These are phyloP conservation scores for Naganishia randhawae DNA, from an alignment of 768 basidiomycete genomes.

Conservation along the genomic window DNA sequence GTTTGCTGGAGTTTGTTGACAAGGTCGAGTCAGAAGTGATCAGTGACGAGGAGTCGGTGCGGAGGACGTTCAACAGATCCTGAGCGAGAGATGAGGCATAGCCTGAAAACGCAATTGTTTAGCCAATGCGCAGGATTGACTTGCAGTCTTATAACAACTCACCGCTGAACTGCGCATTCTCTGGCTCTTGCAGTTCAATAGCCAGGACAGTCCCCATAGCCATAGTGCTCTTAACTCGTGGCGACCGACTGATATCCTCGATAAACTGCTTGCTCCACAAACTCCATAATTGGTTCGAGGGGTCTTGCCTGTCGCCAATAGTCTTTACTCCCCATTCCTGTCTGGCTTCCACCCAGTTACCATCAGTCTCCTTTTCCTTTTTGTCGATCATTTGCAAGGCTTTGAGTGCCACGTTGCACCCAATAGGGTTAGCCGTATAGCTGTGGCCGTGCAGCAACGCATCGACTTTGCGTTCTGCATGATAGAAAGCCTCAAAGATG, in stretches of 20 bases:
- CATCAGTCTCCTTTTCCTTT: slow-evolving; percentile 43
- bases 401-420: slow-evolving; percentile 84
- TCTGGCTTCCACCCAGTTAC: slow-evolving; percentile 61
- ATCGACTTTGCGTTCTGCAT: slow-evolving; percentile 67
- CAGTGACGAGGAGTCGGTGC: slow-evolving; percentile 58
- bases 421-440: slow-evolving; percentile 90
- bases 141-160: not conserved
- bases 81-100: slow-evolving; percentile 65
- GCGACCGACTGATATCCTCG: slow-evolving; percentile 58
- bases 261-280: slow-evolving; percentile 80
- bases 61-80: slow-evolving; percentile 59
- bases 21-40: slow-evolving; percentile 77
- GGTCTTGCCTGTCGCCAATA: slow-evolving; percentile 1
- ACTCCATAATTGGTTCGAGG: slow-evolving; percentile 62
- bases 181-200: slow-evolving; percentile 64
- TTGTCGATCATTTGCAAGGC: slow-evolving; percentile 66
- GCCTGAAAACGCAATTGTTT: slow-evolving; percentile 45
- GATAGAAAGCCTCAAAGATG: slow-evolving; percentile 73
- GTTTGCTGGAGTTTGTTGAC: slow-evolving; percentile 65
- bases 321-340: slow-evolving; percentile 57
- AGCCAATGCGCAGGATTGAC: not conserved
- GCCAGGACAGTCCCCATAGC: slow-evolving; percentile 79
- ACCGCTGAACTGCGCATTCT: slow-evolving; percentile 35
- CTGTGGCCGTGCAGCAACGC: slow-evolving; percentile 92
- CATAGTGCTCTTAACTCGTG: slow-evolving; percentile 70